phyloP scores from a whole-genome alignment of 1,139 yeast species.

The Pichia sp. region DNA sequence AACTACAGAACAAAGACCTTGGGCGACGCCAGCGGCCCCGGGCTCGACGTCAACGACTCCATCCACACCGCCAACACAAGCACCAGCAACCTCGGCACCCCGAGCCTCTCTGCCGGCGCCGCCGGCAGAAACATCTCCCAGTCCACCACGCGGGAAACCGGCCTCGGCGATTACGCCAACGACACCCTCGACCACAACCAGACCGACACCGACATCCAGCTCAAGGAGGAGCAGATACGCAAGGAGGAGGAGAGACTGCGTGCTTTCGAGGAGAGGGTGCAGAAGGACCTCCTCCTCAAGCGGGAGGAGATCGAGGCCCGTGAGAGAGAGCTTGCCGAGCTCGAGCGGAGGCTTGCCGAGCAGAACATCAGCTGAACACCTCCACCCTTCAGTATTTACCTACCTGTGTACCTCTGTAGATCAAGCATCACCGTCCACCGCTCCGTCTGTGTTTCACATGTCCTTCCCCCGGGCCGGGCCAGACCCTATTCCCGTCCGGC shows the following conservation, averaged over 20 bases:
- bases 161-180: not conserved
- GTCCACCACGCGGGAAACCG: slow-evolving; percentile 8
- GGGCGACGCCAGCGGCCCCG: slow-evolving; percentile 17
- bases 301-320: slow-evolving; percentile 80
- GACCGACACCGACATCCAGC: slow-evolving; percentile 30
- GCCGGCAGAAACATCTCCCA: slow-evolving; percentile 6
- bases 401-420: not conserved
- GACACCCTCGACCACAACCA: slow-evolving; percentile 1
- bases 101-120: not conserved
- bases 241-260: slow-evolving; percentile 74
- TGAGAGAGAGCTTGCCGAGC: slow-evolving; percentile 69
- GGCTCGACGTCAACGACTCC: not conserved
- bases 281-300: slow-evolving; percentile 79
- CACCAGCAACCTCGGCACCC: not conserved
- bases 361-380: slow-evolving; percentile 20
- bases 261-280: slow-evolving; percentile 83
- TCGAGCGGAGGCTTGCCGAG: slow-evolving; percentile 30
- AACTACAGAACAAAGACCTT: slow-evolving; percentile 78
- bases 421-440: not conserved
- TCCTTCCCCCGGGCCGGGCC: not conserved
- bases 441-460: not conserved
- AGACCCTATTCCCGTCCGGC: too few relatives aligned
- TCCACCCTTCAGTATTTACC: not conserved
- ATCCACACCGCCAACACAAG: not conserved
- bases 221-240: slow-evolving; percentile 76